Base-by-base conservation (phyloP, 2,329 filamentous ascomycete genomes). In the Penicillium concentricum region DNA sequence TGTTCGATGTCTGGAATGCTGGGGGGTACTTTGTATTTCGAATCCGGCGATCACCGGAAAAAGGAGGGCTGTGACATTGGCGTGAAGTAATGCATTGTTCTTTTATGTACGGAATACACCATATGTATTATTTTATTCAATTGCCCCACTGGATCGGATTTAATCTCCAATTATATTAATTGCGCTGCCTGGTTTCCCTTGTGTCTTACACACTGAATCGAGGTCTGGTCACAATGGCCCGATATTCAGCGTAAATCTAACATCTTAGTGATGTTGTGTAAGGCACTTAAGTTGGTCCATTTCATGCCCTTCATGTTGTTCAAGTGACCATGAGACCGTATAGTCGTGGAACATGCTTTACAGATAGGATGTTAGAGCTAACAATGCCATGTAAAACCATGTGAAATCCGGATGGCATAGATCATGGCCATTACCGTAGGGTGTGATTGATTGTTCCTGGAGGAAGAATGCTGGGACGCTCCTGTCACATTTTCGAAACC, bases 401-500 rank as follows among this genome's bases (percentile, higher is more conserved):
- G 28, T 46, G 34, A 46, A 24, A 41, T 13, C 13, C 16, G 2
- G 15, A 22, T 26, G 8, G 30, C n/a, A 24, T 5, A 15, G 38
- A 26, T 38, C 10, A 28, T 56, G 7, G 48, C 30, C n/a, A 12
- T n/a, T 4, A n/a, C n/a, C n/a, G n/a, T n/a, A 7, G n/a, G 22
- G 22, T 44, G 43, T 24, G 46, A 37, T 54, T 28, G 34, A 47
- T 56, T 45, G 53, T 51, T 52, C 53, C 57, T 49, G 53, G 51
- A 45, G 54, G 20, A 57, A 37, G 60, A 61, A 61, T 61, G 59
- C 51, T 54, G 45, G 51, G 52, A 42, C n/a, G 37, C 38, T 56
- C 41, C 47, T 52, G 57, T 62, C 38, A 44, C 61, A 63, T 62
- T 60, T 46, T 47, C 38, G n/a, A 49, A 56, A 49, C 46, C 48